Evolutionary conservation across 192 early-diverging fungal genomes (phyloP).

Genomic region (Coemansia sp.): DNA sequence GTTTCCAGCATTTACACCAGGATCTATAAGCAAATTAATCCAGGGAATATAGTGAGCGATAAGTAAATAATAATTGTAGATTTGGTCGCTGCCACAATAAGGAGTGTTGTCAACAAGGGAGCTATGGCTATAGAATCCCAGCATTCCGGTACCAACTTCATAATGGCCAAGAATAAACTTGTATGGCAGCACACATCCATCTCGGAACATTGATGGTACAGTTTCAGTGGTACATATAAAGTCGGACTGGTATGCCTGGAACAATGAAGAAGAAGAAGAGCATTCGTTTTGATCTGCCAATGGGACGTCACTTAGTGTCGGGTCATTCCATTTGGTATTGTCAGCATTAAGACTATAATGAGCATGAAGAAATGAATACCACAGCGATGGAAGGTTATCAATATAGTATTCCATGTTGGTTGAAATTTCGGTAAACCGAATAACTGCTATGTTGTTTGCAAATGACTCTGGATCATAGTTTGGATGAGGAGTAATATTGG

Average conservation of each 20-base stretch:
- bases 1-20: not conserved
- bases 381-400: conserved; percentile 5
- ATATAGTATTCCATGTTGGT: conserved; percentile 1
- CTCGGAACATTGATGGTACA: conserved; percentile 1
- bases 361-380: conserved; percentile 3
- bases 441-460: conserved; percentile 25
- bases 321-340: conserved; percentile 6
- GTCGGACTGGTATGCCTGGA: conserved; percentile 4
- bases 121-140: conserved; percentile 29
- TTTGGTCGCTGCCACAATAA: conserved; percentile 2
- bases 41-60: conserved; percentile 29
- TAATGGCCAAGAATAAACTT: conserved; percentile 9
- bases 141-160: conserved; percentile 2
- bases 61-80: conserved; percentile 23
- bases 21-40: conserved; percentile 2
- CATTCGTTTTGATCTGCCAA: conserved; percentile 1
- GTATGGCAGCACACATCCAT: conserved; percentile 15
- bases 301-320: not conserved
- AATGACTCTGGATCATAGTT: conserved; percentile 17
- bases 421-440: not conserved
- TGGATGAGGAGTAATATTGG: conserved; percentile 8
- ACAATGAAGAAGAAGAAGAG: not conserved
- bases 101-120: not conserved
- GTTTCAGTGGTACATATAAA: conserved; percentile 18
- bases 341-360: conserved; percentile 2